Evolutionary conservation across 1,284 basidiomycete species (phyloP).

Genomic region (Phellopilus nigrolimitatus): DNA sequence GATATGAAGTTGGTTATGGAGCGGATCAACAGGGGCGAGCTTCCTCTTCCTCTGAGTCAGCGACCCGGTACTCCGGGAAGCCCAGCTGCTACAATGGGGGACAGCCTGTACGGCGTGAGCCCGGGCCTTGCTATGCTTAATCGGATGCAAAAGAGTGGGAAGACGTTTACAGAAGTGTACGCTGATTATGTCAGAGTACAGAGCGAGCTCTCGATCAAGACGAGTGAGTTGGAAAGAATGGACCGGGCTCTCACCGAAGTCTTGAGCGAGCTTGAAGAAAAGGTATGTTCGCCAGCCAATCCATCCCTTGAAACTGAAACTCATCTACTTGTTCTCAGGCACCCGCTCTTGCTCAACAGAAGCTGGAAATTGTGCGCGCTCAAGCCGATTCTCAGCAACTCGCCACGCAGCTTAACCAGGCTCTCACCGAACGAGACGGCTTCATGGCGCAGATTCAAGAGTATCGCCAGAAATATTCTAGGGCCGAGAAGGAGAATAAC

Average conservation of each 20-base stretch:
- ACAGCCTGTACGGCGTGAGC: slow-evolving; percentile 63
- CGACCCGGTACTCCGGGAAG: slow-evolving; percentile 36
- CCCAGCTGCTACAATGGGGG: slow-evolving; percentile 28
- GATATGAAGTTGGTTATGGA: slow-evolving; percentile 62
- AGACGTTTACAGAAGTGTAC: slow-evolving; percentile 88
- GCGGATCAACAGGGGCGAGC: slow-evolving; percentile 61
- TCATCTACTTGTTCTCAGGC: slow-evolving; percentile 49
- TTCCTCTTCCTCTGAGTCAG: slow-evolving; percentile 46
- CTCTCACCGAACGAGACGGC: slow-evolving; percentile 64
- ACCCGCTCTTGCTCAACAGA: slow-evolving; percentile 82
- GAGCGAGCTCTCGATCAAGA: slow-evolving; percentile 74
- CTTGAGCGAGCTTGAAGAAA: slow-evolving; percentile 83
- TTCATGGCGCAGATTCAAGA: slow-evolving; percentile 47
- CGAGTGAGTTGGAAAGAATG: slow-evolving; percentile 77
- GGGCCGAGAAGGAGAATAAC: slow-evolving; percentile 52
- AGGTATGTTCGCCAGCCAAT: slow-evolving; percentile 49
- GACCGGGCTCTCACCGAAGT: slow-evolving; percentile 68
- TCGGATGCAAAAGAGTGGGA: slow-evolving; percentile 71
- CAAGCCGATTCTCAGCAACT: slow-evolving; percentile 75
- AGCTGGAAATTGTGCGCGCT: slow-evolving; percentile 77
- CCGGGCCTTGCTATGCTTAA: slow-evolving; percentile 84
- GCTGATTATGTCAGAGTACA: slow-evolving; percentile 83
- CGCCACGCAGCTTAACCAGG: slow-evolving; percentile 71
- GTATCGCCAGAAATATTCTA: slow-evolving; percentile 55
- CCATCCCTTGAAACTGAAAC: background rate